phyloP scores from a whole-genome alignment of 768 basidiomycete genomes.

The Boletus tomentosulus region DNA sequence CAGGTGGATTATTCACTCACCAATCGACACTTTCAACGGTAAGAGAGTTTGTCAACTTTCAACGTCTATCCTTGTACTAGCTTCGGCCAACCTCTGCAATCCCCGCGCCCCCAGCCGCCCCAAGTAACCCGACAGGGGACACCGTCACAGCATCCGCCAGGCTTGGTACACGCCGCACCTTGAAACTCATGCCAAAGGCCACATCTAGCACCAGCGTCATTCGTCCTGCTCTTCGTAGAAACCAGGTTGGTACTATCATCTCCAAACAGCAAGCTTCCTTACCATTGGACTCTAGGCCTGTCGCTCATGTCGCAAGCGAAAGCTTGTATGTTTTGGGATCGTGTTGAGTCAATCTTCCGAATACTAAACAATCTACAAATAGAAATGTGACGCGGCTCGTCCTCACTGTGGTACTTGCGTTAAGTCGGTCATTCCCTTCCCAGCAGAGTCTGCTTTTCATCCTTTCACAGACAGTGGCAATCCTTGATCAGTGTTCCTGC shows the following conservation, averaged over 20 bases:
- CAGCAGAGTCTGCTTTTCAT: constrained; percentile 6
- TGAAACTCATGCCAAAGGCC: constrained; percentile 65
- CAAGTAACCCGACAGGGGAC: constrained; percentile 2
- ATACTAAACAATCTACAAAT: constrained; percentile 7
- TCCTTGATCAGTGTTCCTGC: constrained; percentile 79
- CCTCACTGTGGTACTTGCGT: constrained; percentile 84
- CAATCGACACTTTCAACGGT: not conserved
- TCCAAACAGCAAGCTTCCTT: constrained; percentile 4
- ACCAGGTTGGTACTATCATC: constrained; percentile 49
- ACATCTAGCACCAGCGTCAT: constrained; percentile 32
- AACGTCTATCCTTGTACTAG: not conserved
- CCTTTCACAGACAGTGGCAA: constrained; percentile 64
- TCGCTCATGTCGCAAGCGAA: constrained; percentile 77
- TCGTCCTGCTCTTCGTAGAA: constrained; percentile 70
- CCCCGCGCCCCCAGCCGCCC: not conserved
- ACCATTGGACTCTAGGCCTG: constrained; percentile 52
- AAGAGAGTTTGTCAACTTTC: not conserved
- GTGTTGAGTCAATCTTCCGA: not conserved
- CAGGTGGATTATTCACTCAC: not conserved
- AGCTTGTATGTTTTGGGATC: constrained; percentile 53
- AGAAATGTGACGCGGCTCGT: constrained; percentile 89
- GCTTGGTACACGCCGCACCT: not conserved
- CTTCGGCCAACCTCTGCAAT: not conserved
- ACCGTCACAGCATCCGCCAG: not conserved
- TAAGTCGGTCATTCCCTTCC: constrained; percentile 49